phyloP scores from a whole-genome alignment of 352 stramenopile genomes.

The Globisporangium polare region DNA sequence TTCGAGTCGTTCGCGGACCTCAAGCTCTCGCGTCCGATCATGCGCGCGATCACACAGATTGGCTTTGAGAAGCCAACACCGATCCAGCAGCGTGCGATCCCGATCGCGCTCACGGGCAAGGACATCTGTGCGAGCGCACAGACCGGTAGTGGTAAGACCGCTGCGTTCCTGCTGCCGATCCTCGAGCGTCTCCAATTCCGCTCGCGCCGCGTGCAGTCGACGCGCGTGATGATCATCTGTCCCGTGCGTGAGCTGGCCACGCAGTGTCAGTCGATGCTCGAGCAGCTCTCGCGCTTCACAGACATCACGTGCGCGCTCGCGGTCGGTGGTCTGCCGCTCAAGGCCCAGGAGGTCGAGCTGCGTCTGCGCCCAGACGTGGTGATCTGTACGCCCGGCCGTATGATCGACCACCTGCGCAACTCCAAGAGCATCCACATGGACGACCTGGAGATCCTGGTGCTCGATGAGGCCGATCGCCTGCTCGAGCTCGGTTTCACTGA shows the following conservation, averaged over 20 bases:
- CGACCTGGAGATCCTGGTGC: slow-evolving; percentile 97
- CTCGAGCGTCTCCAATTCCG: slow-evolving; percentile 96
- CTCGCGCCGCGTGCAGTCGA: slow-evolving; percentile 80
- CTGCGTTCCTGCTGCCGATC: slow-evolving; percentile 97
- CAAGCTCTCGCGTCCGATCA: slow-evolving; percentile 95
- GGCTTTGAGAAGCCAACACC: slow-evolving; percentile 96
- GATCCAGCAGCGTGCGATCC: slow-evolving; percentile 93
- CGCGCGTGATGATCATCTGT: slow-evolving; percentile 95
- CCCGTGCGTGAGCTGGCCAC: slow-evolving; percentile 97
- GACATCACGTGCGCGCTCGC: slow-evolving; percentile 92
- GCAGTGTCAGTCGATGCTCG: slow-evolving; percentile 95
- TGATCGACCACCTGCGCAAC: slow-evolving; percentile 98
- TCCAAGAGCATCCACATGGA: slow-evolving; percentile 96
- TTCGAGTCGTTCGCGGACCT: slow-evolving; percentile 95
- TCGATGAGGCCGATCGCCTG: slow-evolving; percentile 93
- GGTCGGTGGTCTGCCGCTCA: slow-evolving; percentile 90
- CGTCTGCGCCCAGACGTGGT: slow-evolving; percentile 95
- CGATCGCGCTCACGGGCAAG: slow-evolving; percentile 91
- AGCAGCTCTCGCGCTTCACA: slow-evolving; percentile 94
- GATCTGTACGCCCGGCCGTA: slow-evolving; percentile 96
- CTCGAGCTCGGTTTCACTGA: slow-evolving; percentile 98
- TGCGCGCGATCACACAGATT: slow-evolving; percentile 95
- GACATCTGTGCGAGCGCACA: slow-evolving; percentile 98
- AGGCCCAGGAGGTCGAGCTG: slow-evolving; percentile 95
- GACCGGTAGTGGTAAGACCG: slow-evolving; percentile 98